A percentile compares a stretch with the other conserved stretches of the same genome.
Conservation (phyloP, 257 asterid genomes). For the Gentiana macrophylla region DNA sequence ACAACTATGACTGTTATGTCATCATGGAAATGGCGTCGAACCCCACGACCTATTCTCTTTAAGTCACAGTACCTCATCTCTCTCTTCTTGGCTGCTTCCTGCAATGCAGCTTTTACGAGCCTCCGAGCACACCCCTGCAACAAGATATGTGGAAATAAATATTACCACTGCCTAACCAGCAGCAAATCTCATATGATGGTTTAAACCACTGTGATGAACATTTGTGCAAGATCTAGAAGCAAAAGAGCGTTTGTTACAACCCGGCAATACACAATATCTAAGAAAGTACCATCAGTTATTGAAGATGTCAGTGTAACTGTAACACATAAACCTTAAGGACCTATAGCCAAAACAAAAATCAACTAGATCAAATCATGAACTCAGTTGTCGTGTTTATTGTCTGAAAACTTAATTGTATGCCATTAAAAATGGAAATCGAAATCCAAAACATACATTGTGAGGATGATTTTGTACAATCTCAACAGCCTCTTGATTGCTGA, state of each 20-base stretch:
- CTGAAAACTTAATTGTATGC: no score
- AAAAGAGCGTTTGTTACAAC: not conserved
- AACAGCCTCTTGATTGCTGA: constrained; percentile 43
- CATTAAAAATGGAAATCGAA: not conserved
- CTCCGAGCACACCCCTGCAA: constrained; percentile 42
- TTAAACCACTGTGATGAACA: no score
- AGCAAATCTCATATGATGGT: not conserved
- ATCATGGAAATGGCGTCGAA: constrained; percentile 39
- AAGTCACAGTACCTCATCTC: constrained; percentile 47
- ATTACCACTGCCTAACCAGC: not conserved
- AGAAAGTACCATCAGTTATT: no score
- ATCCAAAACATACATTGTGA: constrained; percentile 21
- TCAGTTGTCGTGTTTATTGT: no score
- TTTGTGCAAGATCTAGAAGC: no score
- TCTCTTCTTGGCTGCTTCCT: constrained; percentile 48
- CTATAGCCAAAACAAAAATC: no score
- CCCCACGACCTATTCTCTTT: constrained; percentile 41
- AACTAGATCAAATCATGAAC: no score
- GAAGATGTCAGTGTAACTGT: no score
- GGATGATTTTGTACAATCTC: constrained; percentile 40
- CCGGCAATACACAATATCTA: no score
- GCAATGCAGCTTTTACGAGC: constrained; percentile 38
- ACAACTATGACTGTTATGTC: constrained; percentile 37
- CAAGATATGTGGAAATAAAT: not conserved
- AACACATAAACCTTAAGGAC: no score